Evolutionary conservation across 2,329 filamentous ascomycete species (phyloP).

Genomic region (Tolypocladium cylindrosporum): DNA sequence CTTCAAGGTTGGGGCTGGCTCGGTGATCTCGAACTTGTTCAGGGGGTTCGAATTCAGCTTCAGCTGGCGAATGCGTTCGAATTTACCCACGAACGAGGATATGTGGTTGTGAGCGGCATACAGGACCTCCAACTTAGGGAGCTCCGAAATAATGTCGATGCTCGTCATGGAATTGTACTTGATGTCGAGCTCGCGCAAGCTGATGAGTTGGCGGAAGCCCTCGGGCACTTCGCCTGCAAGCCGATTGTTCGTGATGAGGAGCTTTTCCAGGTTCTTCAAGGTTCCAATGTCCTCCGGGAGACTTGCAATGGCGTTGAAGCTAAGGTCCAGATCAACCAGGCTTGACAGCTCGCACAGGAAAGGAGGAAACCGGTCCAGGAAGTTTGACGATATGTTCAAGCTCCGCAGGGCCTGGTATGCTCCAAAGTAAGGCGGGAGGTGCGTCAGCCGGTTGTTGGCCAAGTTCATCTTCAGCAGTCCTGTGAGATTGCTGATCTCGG

Average conservation of each 20-base stretch:
- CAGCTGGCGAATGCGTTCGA: conserved; percentile 71
- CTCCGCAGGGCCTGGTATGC: conserved; percentile 70
- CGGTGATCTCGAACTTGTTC: conserved; percentile 79
- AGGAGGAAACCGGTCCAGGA: conserved; percentile 71
- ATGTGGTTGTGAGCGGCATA: conserved; percentile 89
- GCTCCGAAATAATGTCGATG: conserved; percentile 75
- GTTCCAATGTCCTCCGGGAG: conserved; percentile 72
- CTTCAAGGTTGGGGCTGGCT: conserved; percentile 70
- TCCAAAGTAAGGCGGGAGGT: conserved; percentile 72
- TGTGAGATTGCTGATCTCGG: conserved; percentile 64
- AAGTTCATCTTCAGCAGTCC: conserved; percentile 82
- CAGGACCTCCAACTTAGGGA: conserved; percentile 80
- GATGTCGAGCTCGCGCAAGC: conserved; percentile 82
- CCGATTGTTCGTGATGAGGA: conserved; percentile 94
- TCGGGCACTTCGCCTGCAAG: conserved; percentile 65
- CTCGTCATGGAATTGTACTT: conserved; percentile 85
- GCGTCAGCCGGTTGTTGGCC: conserved; percentile 81
- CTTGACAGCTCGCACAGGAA: conserved; percentile 76
- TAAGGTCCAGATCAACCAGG: conserved; percentile 87
- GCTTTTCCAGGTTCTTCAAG: conserved; percentile 69
- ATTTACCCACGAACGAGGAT: conserved; percentile 82
- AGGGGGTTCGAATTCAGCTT: conserved; percentile 93
- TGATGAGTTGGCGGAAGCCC: conserved; percentile 62
- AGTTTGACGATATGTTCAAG: conserved; percentile 90
- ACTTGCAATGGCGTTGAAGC: conserved; percentile 81